These are phyloP conservation scores for Penicillium alfredii DNA, from an alignment of 495 filamentous ascomycete species.

Conservation along the genomic window DNA sequence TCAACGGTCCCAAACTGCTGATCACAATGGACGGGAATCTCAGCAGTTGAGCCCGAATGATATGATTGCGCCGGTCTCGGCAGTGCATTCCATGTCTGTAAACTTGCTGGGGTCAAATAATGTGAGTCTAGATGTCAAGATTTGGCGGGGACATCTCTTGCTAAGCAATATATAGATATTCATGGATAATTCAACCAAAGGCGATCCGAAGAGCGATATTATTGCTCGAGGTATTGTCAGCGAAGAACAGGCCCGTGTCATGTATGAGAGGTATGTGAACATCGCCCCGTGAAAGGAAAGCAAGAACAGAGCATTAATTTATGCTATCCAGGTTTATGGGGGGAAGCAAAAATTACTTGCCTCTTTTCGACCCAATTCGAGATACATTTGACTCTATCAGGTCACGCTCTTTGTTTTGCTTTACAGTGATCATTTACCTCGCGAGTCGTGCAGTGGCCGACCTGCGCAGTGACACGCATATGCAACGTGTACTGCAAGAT, in stretches of 20 bases:
- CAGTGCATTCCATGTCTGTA: conserved; percentile 40
- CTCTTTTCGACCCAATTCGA: conserved; percentile 38
- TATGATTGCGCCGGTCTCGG: conserved; percentile 39
- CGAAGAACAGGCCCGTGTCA: conserved; percentile 34
- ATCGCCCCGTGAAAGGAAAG: too few relatives aligned
- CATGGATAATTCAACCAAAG: conserved; percentile 29
- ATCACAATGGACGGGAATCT: conserved; percentile 28
- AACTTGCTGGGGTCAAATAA: conserved; percentile 34
- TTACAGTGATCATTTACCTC: conserved; percentile 39
- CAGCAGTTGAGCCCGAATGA: conserved; percentile 40
- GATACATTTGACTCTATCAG: conserved; percentile 42
- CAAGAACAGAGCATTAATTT: background rate
- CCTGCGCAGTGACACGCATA: conserved; percentile 31
- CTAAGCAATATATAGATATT: conserved; percentile 24
- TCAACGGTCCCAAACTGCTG: conserved; percentile 22
- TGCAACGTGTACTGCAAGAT: conserved; percentile 41
- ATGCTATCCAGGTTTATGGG: conserved; percentile 26
- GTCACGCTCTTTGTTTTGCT: conserved; percentile 39
- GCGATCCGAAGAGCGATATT: conserved; percentile 31
- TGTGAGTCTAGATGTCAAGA: conserved; percentile 26
- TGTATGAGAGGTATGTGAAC: conserved; percentile 35
- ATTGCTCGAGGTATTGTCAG: conserved; percentile 37
- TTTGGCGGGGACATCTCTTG: too few relatives aligned
- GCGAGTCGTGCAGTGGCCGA: conserved; percentile 37
- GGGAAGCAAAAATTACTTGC: conserved; percentile 37